Base-by-base conservation (phyloP, 192 early-diverging fungal genomes). In the Entomortierella parvispora region DNA sequence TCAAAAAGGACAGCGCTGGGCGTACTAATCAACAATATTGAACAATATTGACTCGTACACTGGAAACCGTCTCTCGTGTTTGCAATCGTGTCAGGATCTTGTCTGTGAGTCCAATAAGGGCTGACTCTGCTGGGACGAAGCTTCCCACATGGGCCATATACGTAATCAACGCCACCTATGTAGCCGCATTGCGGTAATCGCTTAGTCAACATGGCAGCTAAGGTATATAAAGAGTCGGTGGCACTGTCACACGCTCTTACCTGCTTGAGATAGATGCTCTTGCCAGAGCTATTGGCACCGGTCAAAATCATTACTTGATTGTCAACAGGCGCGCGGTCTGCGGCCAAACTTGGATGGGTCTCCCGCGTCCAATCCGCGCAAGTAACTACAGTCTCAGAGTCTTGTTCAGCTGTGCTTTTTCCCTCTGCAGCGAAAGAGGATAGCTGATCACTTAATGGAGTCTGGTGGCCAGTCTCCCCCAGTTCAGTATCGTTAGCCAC, bases 131-230 rank as follows among this genome's bases (percentile, higher is more conserved):
- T 4, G 96, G 96, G 6, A 97, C 90, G 83, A 90, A 93, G 69
- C 92, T 87, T n/a, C 96, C 96, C 32, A 96, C 87, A 65, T 96
- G 96, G 14, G 95, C 93, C 95, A 96, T 93, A 57, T 90, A 94
- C 2, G 85, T 84, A 62, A 95, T 93, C 23, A 97, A 62, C 5
- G 91, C 95, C 46, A 93, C 78, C 87, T 90, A 52, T n/a, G 17
- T 20, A 40, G 37, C 37, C 7, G 12, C 12, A 37, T 44, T 17
- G 47, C 40, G 45, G 18, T 58, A 49, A 49, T 1, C 17, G 9
- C 9, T 45, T 45, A 45, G 44, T 18, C 44, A 1, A 45, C 2
- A 17, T 0, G 44, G 44, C 44, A 18, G n/a, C 44, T 17, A 18
- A 11, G 1, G n/a, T 18, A 45, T 18, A 17, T 2, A 2, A 18